Conservation (phyloP, 169 alveolate genomes). For the Cryptosporidium ryanae region DNA sequence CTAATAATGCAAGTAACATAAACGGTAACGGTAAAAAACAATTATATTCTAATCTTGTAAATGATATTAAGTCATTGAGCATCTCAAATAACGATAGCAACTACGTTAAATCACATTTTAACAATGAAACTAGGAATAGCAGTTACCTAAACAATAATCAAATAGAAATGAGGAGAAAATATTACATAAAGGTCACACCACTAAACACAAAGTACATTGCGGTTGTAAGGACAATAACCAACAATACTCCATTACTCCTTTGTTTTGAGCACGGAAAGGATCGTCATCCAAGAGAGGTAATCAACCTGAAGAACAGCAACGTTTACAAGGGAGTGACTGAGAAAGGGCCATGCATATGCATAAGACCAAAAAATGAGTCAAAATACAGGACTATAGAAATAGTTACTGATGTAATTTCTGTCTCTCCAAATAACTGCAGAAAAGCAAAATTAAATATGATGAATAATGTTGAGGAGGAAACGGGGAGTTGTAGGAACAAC, state of each 20-base stretch:
- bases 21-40: too few species aligned
- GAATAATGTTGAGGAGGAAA: background rate
- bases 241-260: slow-evolving; percentile 54
- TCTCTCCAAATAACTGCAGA: background rate
- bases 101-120: background rate
- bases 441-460: background rate
- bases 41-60: slow-evolving; percentile 14
- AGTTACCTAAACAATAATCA: too few species aligned
- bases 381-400: slow-evolving; percentile 40
- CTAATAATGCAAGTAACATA: background rate
- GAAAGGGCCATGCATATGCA: slow-evolving; percentile 70
- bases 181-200: slow-evolving; percentile 61
- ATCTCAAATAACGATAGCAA: background rate
- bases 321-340: slow-evolving; percentile 62
- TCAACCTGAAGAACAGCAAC: slow-evolving; percentile 47
- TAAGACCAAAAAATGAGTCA: slow-evolving; percentile 61
- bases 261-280: slow-evolving; percentile 72
- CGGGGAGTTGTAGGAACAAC: background rate
- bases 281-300: slow-evolving; percentile 55
- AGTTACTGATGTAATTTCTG: background rate
- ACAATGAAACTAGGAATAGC: background rate
- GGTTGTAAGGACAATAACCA: slow-evolving; percentile 49
- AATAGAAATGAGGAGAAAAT: slow-evolving; percentile 59
- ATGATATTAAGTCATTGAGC: slow-evolving; percentile 13
- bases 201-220: slow-evolving; percentile 69